These are phyloP conservation scores for Pseudogymnoascus destructans DNA, from an alignment of 2,329 filamentous ascomycete genomes.

Conservation along the genomic window DNA sequence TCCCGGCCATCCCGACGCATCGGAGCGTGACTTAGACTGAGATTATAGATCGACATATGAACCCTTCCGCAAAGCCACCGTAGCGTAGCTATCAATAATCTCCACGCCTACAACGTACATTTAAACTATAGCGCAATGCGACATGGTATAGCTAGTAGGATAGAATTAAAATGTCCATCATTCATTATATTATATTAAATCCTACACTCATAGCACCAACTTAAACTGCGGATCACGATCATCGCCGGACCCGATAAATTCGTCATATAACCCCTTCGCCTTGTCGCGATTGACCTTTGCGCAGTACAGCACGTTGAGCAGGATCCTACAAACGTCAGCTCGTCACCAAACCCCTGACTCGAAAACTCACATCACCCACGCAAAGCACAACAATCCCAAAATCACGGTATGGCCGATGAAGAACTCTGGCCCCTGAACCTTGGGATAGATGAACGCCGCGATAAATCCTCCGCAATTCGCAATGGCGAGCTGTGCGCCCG, in stretches of 20 bases:
- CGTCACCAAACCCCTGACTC: background rate
- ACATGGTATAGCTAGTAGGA: too few species aligned
- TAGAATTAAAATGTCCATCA: too few species aligned
- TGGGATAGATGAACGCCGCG: slow-evolving; percentile 27
- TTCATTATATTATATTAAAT: background rate
- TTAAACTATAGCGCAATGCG: too few species aligned
- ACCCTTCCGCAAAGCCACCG: too few species aligned
- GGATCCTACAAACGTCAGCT: slow-evolving; percentile 31
- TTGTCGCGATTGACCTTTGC: slow-evolving; percentile 52
- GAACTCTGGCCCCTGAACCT: slow-evolving; percentile 40
- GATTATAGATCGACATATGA: too few species aligned
- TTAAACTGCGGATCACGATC: slow-evolving; percentile 50
- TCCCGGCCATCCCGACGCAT: too few species aligned
- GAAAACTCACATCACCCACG: slow-evolving; percentile 49
- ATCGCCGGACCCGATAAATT: slow-evolving; percentile 44
- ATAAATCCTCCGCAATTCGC: slow-evolving; percentile 57
- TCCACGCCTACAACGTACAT: too few species aligned
- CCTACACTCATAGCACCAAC: slow-evolving; percentile 39
- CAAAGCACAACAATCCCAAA: slow-evolving; percentile 43
- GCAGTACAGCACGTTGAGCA: slow-evolving; percentile 49
- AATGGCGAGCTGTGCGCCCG: slow-evolving; percentile 50
- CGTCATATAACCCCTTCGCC: slow-evolving; percentile 41
- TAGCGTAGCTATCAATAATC: too few species aligned
- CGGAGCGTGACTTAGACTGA: too few species aligned
- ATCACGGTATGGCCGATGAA: slow-evolving; percentile 49